A percentile compares a stretch with the other conserved stretches of the same genome.
These are phyloP conservation scores for Colletotrichum plurivorum DNA, from an alignment of 2,329 filamentous ascomycete genomes.

Conservation along the genomic window DNA sequence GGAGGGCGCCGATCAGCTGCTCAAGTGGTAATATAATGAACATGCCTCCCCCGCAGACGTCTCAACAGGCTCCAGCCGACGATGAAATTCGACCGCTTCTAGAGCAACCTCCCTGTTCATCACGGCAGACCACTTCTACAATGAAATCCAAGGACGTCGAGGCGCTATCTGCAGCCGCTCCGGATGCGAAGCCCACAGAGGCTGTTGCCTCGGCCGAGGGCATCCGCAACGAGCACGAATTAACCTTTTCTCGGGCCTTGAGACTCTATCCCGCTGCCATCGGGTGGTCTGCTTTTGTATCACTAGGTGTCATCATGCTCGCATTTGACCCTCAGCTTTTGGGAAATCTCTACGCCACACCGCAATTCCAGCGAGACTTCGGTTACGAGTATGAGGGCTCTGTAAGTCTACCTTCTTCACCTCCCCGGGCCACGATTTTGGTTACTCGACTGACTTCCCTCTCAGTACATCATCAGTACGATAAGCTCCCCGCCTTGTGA, in stretches of 20 bases:
- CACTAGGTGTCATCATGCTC: constrained; percentile 71
- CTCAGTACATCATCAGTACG: constrained; percentile 52
- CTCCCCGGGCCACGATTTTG: neutral
- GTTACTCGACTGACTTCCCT: neutral
- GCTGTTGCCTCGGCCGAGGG: constrained; percentile 50
- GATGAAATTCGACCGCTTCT: constrained; percentile 34
- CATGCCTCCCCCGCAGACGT: constrained; percentile 11
- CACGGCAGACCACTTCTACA: constrained; percentile 1
- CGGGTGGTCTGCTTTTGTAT: constrained; percentile 72
- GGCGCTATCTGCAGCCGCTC: constrained; percentile 2
- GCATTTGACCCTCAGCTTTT: constrained; percentile 77
- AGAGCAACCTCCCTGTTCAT: neutral
- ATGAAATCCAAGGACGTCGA: constrained; percentile 26
- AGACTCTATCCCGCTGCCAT: constrained; percentile 61
- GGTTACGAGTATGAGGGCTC: constrained; percentile 63
- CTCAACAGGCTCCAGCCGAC: neutral
- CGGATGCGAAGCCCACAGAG: constrained; percentile 10
- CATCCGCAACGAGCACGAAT: constrained; percentile 55
- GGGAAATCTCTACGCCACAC: constrained; percentile 72
- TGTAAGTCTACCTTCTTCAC: constrained; percentile 38
- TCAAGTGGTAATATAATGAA: constrained; percentile 17
- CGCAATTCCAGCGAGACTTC: constrained; percentile 70
- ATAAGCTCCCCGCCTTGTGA: neutral
- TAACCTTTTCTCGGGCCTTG: constrained; percentile 55
- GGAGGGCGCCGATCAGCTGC: neutral